Evolutionary conservation across 2,329 filamentous ascomycete species (phyloP).

Genomic region (Dendryphion nanum): DNA sequence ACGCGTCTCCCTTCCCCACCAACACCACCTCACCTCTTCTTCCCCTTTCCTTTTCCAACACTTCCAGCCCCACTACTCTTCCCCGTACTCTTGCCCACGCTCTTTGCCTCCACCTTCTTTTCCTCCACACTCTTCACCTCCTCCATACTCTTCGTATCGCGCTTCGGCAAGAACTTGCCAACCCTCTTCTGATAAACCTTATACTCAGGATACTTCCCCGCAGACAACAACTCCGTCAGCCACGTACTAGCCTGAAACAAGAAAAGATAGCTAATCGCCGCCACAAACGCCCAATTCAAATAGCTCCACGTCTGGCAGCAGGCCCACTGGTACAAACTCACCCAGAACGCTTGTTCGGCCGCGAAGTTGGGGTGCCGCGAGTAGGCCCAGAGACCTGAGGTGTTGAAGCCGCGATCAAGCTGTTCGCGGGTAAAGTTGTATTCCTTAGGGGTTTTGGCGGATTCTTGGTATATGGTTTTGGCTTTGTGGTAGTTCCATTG

Average conservation of each 20-base stretch:
- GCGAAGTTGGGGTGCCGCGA: slow-evolving; percentile 94
- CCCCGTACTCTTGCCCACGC: slow-evolving; percentile 13
- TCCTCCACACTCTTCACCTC: slow-evolving; percentile 10
- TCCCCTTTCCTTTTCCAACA: slow-evolving; percentile 7
- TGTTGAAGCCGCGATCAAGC: slow-evolving; percentile 85
- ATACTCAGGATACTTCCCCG: slow-evolving; percentile 86
- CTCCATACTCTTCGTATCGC: slow-evolving; percentile 32
- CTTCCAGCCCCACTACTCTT: background rate
- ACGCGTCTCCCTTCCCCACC: too few species aligned
- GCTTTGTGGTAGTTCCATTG: slow-evolving; percentile 88
- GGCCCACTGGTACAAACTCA: slow-evolving; percentile 83
- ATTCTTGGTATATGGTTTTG: slow-evolving; percentile 72
- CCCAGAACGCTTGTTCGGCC: slow-evolving; percentile 88
- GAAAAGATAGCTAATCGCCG: slow-evolving; percentile 66
- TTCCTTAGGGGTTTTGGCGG: slow-evolving; percentile 64
- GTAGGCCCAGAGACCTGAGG: slow-evolving; percentile 80
- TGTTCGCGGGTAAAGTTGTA: slow-evolving; percentile 68
- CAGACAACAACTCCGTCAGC: slow-evolving; percentile 80
- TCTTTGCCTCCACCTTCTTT: slow-evolving; percentile 10
- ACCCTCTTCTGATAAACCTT: slow-evolving; percentile 78
- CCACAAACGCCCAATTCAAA: slow-evolving; percentile 76
- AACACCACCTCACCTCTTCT: slow-evolving; percentile 4
- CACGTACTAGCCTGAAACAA: slow-evolving; percentile 89
- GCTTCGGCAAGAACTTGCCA: slow-evolving; percentile 74
- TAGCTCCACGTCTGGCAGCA: slow-evolving; percentile 69